phyloP scores from a whole-genome alignment of 1,284 basidiomycete species.

The Marasmius tenuissimus region DNA sequence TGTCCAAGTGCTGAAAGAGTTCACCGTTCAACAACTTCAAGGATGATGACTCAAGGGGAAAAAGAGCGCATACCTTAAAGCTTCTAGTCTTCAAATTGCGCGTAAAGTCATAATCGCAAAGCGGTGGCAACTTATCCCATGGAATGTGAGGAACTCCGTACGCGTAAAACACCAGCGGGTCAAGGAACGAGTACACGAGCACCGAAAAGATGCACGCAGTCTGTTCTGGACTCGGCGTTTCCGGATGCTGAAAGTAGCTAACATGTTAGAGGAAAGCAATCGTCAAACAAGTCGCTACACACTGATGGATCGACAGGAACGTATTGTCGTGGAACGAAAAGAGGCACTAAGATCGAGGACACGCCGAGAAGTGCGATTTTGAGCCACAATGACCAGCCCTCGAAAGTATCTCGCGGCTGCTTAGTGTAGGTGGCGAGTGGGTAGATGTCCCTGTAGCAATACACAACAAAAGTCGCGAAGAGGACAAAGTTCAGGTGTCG shows the following conservation, averaged over 20 bases:
- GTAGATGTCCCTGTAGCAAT: slow-evolving; percentile 62
- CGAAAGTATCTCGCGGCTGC: slow-evolving; percentile 30
- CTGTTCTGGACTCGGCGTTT: slow-evolving; percentile 49
- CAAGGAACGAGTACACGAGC: slow-evolving; percentile 48
- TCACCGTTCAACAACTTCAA: slow-evolving; percentile 29
- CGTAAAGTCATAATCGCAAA: slow-evolving; percentile 58
- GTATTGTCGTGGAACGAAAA: slow-evolving; percentile 42
- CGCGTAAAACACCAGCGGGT: slow-evolving; percentile 36
- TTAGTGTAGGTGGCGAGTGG: slow-evolving; percentile 53
- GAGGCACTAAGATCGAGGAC: slow-evolving; percentile 34
- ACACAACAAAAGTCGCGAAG: slow-evolving; percentile 39
- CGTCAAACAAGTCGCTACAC: neutral
- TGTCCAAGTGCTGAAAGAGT: slow-evolving; percentile 39
- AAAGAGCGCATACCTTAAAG: slow-evolving; percentile 32
- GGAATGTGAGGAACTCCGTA: slow-evolving; percentile 27
- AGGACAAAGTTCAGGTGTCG: slow-evolving; percentile 36
- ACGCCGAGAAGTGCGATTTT: slow-evolving; percentile 33
- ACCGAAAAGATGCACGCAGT: slow-evolving; percentile 46
- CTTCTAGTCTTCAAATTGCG: slow-evolving; percentile 33
- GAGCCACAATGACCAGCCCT: slow-evolving; percentile 37
- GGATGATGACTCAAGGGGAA: slow-evolving; percentile 28
- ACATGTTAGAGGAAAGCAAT: neutral
- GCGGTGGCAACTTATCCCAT: slow-evolving; percentile 49
- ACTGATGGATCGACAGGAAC: slow-evolving; percentile 45
- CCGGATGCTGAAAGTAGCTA: slow-evolving; percentile 7